These are phyloP conservation scores for Orbilia quercus DNA, from an alignment of 2,329 filamentous ascomycete species.

Conservation along the genomic window DNA sequence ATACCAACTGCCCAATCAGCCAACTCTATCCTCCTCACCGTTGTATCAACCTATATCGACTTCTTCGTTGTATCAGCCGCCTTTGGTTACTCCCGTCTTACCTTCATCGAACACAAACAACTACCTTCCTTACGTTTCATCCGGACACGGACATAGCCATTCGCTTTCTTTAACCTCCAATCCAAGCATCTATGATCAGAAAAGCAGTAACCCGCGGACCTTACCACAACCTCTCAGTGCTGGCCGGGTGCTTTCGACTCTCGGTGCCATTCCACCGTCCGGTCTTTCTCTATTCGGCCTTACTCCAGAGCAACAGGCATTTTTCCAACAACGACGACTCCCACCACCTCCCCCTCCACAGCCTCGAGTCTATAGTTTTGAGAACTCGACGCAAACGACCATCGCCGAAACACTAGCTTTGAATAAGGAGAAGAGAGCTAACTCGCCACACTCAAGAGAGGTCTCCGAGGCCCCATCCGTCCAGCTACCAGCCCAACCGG, in stretches of 20 bases:
- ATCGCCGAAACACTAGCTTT: conserved; percentile 42
- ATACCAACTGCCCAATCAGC: conserved; percentile 39
- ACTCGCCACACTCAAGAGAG: conserved; percentile 21
- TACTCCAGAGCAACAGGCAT: conserved; percentile 48
- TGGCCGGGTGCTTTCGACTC: conserved; percentile 42
- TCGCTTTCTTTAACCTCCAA: conserved; percentile 27
- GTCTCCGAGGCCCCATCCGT: conserved; percentile 6
- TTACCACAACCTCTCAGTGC: conserved; percentile 46
- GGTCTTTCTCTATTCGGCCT: conserved; percentile 52
- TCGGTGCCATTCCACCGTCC: conserved; percentile 46
- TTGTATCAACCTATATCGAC: conserved; percentile 41
- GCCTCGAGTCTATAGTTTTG: conserved; percentile 49
- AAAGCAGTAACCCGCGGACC: conserved; percentile 37
- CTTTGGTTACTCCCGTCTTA: conserved; percentile 44
- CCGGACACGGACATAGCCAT: conserved; percentile 24
- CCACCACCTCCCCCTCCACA: conserved; percentile 52
- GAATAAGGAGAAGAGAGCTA: conserved; percentile 34
- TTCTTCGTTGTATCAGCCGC: conserved; percentile 37
- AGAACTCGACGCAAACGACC: conserved; percentile 50
- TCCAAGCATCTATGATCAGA: conserved; percentile 30
- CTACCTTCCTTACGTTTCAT: conserved; percentile 23
- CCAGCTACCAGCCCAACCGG: not conserved
- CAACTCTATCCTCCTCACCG: conserved; percentile 20
- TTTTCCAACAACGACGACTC: conserved; percentile 43
- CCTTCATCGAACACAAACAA: conserved; percentile 33